Base-by-base conservation (phyloP, 345 rosid genomes). In the Linum usitatissimum region DNA sequence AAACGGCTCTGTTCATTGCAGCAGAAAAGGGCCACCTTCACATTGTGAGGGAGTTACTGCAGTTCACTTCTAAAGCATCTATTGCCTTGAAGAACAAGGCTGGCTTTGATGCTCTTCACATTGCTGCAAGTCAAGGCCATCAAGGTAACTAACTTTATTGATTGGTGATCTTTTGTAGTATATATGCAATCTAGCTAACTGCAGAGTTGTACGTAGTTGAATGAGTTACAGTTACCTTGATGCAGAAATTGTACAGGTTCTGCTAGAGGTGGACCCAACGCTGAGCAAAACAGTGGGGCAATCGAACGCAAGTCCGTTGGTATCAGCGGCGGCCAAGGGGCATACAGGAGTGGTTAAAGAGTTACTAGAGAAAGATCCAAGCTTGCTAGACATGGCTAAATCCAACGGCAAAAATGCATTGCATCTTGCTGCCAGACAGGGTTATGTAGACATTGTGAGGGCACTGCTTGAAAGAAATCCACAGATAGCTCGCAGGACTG, bases 351-450 rank as follows among this genome's bases (percentile, higher is more conserved):
- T 84, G 3, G 94, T 90, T 9, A 64, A 77, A 20, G 84, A 82
- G 58, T 78, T 90, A 77, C 85, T 93, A 53, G 72, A 75, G 0
- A 81, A 73, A 72, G 90, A 90, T 74, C 70, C 78, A 28, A 77
- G 81, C 75, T 79, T 83, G 71, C 61, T 90, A 18, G 88, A 85
- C 62, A 77, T 80, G 12, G 59, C 90, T 9, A 79, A 78, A 76
- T 75, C 90, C 4, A 93, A 90, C 18, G 97, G 97, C 0, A 93
- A 93, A 69, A 93, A 87, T 61, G 94, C 99, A 38, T 77, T 93
- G 56, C 99, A 90, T 75, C 80, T 90, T 31, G 86, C 97, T 61
- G 91, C 90, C 6, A 84, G 99, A 61, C 97, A 93, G 72, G 99
- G 97, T 28, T 90, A 87, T 66, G 86, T 76, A 13, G 96, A 84